Base-by-base conservation (phyloP, 73 alveolate species). In the Paramecium octaurelia region DNA sequence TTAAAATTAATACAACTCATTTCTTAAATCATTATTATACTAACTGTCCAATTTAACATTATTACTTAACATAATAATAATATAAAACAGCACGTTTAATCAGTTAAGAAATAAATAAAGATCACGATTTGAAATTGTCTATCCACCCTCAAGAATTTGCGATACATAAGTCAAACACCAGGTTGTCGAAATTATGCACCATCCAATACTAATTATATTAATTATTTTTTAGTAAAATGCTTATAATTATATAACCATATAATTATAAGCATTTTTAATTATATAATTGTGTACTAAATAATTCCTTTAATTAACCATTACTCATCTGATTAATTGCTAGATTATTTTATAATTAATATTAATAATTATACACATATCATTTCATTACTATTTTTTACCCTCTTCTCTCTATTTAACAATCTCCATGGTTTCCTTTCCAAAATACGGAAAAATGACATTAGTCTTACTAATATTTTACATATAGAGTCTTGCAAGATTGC, bases 401-500 rank as follows among this genome's bases (percentile, higher is more conserved):
- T 75, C 23, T 80, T 23, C 4, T 80, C 50, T 48, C 77, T 80
- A 27, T 3, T 80, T 24, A 4, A 80, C 6, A 44, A 80, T 64
- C 27, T 80, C 73, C 21, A 80, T 38, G 11, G 90, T 77, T 31
- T 77, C 90, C 44, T 80, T 46, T 46, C 46, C 38, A 24, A 80
- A 80, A 23, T 80, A 80, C 12, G 91, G 91, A 31, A 80, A 80
- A 21, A 80, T 46, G 7, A 80, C 12, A 77, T 35, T 38, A 3
- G 68, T 80, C 6, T 40, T 44, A 80, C 91, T 80, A 48, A 80
- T 80, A 23, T 46, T 40, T 46, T 80, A 24, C 21, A 80, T 80
- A 80, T 80, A 80, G 8, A 44, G 44, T 58, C 91, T 80, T n/a
- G 91, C 91, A 20, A 43, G 48, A 46, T 80, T 80, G 54, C 91